Percentiles rank a stretch among this genome's conserved stretches.
Evolutionary conservation across 2,329 filamentous ascomycete genomes (phyloP).

Genomic region (Sporothrix phasma): DNA sequence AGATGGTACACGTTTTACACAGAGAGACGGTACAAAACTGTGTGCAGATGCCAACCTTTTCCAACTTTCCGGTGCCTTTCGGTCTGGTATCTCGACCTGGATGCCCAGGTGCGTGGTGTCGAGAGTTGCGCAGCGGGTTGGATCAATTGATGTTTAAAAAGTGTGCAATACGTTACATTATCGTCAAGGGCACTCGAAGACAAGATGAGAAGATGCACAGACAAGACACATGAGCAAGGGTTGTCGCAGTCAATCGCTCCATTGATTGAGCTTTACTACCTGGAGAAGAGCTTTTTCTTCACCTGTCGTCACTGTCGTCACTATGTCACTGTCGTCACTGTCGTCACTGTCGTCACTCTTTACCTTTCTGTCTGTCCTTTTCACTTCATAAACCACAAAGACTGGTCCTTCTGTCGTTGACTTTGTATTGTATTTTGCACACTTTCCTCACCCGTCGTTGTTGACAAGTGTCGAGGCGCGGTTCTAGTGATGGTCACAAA

Average conservation of each 20-base stretch:
- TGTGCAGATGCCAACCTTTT: conserved; percentile 13
- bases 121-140: background rate
- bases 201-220: too few relatives aligned
- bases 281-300: background rate
- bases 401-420: too few relatives aligned
- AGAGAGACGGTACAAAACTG: background rate
- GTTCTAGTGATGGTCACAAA: background rate
- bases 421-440: background rate
- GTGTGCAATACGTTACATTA: too few relatives aligned
- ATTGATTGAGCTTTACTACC: background rate
- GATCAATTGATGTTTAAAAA: background rate
- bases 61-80: conserved; percentile 4
- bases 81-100: background rate
- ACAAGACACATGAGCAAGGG: too few relatives aligned
- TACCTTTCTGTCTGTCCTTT: too few relatives aligned
- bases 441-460: background rate
- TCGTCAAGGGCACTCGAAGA: too few relatives aligned
- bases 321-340: background rate
- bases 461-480: background rate
- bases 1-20: too few relatives aligned
- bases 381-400: too few relatives aligned
- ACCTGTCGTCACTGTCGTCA: too few relatives aligned
- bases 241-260: background rate
- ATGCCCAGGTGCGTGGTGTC: background rate
- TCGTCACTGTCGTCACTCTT: too few relatives aligned